Percentiles rank a stretch among this genome's conserved stretches.
phyloP scores from a whole-genome alignment of 2,329 filamentous ascomycete species.

The Aspergillus quadrilineatus region DNA sequence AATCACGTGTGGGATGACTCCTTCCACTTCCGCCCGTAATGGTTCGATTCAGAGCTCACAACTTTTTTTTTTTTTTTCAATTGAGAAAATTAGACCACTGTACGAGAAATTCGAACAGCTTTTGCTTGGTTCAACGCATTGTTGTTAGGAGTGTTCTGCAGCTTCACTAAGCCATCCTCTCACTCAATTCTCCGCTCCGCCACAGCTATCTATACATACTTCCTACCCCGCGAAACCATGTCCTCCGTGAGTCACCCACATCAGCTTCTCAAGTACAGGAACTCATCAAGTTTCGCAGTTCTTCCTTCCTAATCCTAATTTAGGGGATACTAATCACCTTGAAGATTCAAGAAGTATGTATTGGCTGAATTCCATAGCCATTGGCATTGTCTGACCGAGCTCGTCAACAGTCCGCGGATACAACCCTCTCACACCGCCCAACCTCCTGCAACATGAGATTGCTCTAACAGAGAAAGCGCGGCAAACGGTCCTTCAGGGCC shows the following conservation, averaged over 20 bases:
- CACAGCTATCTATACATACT: slow-evolving; percentile 1
- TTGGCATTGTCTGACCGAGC: background rate
- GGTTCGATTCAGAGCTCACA: background rate
- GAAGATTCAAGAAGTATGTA: slow-evolving; percentile 82
- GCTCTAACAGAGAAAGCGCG: slow-evolving; percentile 46
- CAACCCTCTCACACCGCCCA: slow-evolving; percentile 88
- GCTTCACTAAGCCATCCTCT: background rate
- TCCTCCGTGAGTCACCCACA: slow-evolving; percentile 34
- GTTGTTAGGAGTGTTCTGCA: background rate
- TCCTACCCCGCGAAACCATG: slow-evolving; percentile 29
- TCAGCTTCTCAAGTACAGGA: slow-evolving; percentile 12
- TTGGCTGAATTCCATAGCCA: slow-evolving; percentile 5
- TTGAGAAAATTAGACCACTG: background rate
- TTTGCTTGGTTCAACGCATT: background rate
- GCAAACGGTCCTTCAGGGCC: slow-evolving; percentile 58
- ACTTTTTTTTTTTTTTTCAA: slow-evolving; percentile 3
- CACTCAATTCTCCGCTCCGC: background rate
- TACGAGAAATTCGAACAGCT: background rate
- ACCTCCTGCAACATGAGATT: slow-evolving; percentile 94
- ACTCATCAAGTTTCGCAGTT: slow-evolving; percentile 50
- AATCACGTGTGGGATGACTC: slow-evolving; percentile 27
- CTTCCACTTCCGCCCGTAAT: background rate
- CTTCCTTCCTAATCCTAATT: slow-evolving; percentile 75
- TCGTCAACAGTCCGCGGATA: slow-evolving; percentile 70
- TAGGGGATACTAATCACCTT: slow-evolving; percentile 70